Percentiles rank a stretch among this genome's conserved stretches.
phyloP scores from a whole-genome alignment of 208 protist species.

The Tetramitus jugosus region DNA sequence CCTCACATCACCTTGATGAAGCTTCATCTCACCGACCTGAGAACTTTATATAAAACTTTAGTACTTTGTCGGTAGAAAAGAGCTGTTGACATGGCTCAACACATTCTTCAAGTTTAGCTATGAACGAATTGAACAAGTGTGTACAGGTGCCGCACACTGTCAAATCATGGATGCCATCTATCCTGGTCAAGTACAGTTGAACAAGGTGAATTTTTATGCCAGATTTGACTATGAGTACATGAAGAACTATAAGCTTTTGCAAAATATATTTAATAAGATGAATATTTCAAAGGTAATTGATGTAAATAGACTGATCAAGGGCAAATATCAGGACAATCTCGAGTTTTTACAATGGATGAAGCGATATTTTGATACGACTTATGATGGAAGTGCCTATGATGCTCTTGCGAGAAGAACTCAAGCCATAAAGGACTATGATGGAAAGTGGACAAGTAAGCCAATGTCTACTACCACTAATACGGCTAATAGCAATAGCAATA shows the following conservation, averaged over 20 bases:
- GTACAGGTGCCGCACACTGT: slow-evolving; percentile 74
- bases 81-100: slow-evolving; percentile 7
- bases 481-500: not conserved
- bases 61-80: slow-evolving; percentile 6
- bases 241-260: slow-evolving; percentile 87
- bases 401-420: slow-evolving; percentile 11
- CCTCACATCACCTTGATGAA: too few relatives aligned
- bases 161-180: slow-evolving; percentile 80
- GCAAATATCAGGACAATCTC: slow-evolving; percentile 91
- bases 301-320: slow-evolving; percentile 75
- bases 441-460: not conserved
- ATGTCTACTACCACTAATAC: not conserved
- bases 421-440: not conserved
- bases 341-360: slow-evolving; percentile 93
- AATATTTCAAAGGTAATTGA: slow-evolving; percentile 68
- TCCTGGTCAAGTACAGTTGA: slow-evolving; percentile 59
- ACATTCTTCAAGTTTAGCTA: slow-evolving; percentile 32
- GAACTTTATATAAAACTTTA: too few relatives aligned
- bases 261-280: slow-evolving; percentile 74
- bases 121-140: slow-evolving; percentile 64
- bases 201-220: slow-evolving; percentile 71
- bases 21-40: too few relatives aligned
- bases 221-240: slow-evolving; percentile 90
- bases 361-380: slow-evolving; percentile 35
- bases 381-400: slow-evolving; percentile 1